Conservation (phyloP, 177 flowering plant species). For the Telopea speciosissima region DNA sequence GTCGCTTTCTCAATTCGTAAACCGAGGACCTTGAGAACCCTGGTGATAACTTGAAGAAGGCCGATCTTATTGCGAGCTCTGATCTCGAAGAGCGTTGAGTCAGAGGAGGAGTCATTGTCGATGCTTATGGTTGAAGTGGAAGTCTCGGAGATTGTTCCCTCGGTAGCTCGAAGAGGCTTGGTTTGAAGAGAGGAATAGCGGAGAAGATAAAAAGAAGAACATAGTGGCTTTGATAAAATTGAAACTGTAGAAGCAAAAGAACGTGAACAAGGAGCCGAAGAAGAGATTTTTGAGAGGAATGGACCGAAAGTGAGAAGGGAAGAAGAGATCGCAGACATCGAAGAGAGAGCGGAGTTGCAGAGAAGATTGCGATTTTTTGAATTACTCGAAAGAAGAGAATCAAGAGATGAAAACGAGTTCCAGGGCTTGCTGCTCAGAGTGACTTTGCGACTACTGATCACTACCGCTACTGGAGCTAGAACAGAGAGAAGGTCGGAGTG, state of each 20-base stretch:
- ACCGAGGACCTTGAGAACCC: slow-evolving; percentile 36
- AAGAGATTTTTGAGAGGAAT: slow-evolving; percentile 2
- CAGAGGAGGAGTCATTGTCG: slow-evolving; percentile 14
- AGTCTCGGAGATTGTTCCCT: slow-evolving; percentile 4
- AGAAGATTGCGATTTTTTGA: too few species aligned
- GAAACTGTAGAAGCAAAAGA: neutral
- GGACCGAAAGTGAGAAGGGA: slow-evolving; percentile 1
- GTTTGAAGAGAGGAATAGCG: neutral
- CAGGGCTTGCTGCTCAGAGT: too few species aligned
- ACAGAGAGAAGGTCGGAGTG: too few species aligned
- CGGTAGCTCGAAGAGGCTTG: slow-evolving; percentile 8
- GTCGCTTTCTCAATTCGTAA: slow-evolving; percentile 28
- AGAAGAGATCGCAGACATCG: slow-evolving; percentile 10
- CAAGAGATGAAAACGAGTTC: too few species aligned
- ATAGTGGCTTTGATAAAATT: neutral
- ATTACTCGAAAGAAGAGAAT: too few species aligned
- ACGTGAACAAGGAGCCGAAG: neutral
- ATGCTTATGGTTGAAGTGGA: slow-evolving; percentile 9
- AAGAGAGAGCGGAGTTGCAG: slow-evolving; percentile 1
- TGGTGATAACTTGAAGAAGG: slow-evolving; percentile 33
- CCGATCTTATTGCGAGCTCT: slow-evolving; percentile 38
- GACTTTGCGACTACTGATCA: too few species aligned
- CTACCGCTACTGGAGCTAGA: too few species aligned
- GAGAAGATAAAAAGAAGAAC: neutral
- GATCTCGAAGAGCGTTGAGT: slow-evolving; percentile 37